A percentile compares a stretch with the other conserved stretches of the same genome.
Evolutionary conservation across 768 basidiomycete species (phyloP).

Genomic region (Lactifluus subvellereus): DNA sequence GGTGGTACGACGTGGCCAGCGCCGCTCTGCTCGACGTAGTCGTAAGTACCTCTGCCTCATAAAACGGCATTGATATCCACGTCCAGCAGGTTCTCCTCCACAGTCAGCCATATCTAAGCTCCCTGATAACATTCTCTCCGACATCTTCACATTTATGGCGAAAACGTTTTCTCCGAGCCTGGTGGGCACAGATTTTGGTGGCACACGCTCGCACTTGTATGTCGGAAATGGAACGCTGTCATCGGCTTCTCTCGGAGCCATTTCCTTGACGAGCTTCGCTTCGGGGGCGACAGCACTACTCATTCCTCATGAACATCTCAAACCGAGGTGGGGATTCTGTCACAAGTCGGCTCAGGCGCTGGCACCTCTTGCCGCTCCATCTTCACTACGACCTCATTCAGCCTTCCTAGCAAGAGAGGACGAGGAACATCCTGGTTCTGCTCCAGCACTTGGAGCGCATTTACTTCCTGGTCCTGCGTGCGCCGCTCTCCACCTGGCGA

Average conservation of each 20-base stretch:
- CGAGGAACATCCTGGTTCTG: background rate
- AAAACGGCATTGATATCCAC: background rate
- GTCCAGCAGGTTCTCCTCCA: background rate
- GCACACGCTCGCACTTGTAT: conserved; percentile 1
- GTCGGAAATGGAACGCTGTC: background rate
- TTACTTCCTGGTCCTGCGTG: background rate
- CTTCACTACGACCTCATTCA: background rate
- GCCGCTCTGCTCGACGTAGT: background rate
- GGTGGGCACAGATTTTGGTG: conserved; percentile 2
- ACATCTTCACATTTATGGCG: conserved; percentile 3
- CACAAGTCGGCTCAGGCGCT: background rate
- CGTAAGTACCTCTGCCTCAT: background rate
- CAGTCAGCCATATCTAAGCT: background rate
- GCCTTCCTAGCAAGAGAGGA: background rate
- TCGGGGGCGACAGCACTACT: background rate
- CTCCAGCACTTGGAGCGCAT: background rate
- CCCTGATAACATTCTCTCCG: background rate
- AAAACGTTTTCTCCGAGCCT: background rate
- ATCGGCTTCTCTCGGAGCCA: background rate
- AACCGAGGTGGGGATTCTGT: background rate
- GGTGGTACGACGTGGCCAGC: too few species aligned
- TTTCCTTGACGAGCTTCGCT: background rate
- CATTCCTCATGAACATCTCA: background rate
- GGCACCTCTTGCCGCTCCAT: background rate
- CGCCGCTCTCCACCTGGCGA: background rate